Percentiles rank a stretch among this genome's conserved stretches.
phyloP scores from a whole-genome alignment of 371 early-diverging fungal genomes.

The Apophysomyces ossiformis region DNA sequence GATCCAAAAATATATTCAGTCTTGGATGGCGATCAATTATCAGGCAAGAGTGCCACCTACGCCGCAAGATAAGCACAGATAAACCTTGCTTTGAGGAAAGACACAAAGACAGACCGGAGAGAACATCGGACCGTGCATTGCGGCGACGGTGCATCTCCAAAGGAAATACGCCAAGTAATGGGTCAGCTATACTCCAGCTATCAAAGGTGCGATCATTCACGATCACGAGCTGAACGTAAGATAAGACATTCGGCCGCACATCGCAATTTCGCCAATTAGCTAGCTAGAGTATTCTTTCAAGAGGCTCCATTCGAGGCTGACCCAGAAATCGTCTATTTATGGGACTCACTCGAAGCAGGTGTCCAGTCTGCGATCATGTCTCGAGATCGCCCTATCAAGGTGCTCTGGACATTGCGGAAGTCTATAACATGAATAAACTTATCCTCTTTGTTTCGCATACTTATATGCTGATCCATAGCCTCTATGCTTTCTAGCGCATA shows the following conservation, averaged over 20 bases:
- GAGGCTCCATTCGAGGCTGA: constrained; percentile 14
- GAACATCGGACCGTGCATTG: background rate
- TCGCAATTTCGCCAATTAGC: background rate
- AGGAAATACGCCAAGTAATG: constrained; percentile 11
- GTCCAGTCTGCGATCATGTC: no score
- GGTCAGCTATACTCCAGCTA: background rate
- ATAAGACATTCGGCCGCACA: background rate
- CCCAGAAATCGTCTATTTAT: constrained; percentile 15
- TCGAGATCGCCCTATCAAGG: constrained; percentile 12
- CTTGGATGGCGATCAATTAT: background rate
- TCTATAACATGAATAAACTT: background rate
- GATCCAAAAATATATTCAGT: background rate
- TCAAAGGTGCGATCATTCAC: background rate
- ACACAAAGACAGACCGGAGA: background rate
- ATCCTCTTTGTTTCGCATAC: background rate
- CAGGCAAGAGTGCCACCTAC: background rate
- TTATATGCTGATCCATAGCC: background rate
- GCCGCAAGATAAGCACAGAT: background rate
- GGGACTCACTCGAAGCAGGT: background rate
- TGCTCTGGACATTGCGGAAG: constrained; percentile 12
- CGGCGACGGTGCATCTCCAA: background rate
- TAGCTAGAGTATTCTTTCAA: background rate
- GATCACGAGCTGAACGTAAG: background rate
- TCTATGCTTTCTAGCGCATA: background rate
- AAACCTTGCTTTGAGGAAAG: background rate